These are phyloP conservation scores for Biscogniauxia mediterranea DNA, from an alignment of 2,329 filamentous ascomycete species.

Conservation along the genomic window DNA sequence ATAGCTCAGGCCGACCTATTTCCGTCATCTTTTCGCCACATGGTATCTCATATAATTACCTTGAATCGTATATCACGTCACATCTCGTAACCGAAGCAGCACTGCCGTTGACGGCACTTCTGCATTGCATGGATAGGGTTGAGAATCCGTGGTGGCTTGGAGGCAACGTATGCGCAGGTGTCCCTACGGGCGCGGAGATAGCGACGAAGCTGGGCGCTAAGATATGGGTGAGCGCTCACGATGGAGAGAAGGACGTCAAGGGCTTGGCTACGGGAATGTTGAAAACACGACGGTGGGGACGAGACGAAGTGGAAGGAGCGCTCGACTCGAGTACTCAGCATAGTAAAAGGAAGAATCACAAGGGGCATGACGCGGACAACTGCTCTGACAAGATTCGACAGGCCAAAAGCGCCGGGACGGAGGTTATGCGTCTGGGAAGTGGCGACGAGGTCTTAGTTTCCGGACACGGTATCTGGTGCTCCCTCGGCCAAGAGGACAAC, in stretches of 20 bases:
- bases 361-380: slow-evolving; percentile 12
- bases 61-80: slow-evolving; percentile 54
- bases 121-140: slow-evolving; percentile 63
- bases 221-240: slow-evolving; percentile 61
- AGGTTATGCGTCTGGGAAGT: slow-evolving; percentile 40
- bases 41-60: slow-evolving; percentile 52
- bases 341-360: neutral
- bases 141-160: slow-evolving; percentile 61
- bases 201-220: slow-evolving; percentile 51
- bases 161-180: slow-evolving; percentile 56
- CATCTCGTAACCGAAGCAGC: slow-evolving; percentile 57
- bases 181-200: slow-evolving; percentile 56
- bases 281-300: slow-evolving; percentile 43
- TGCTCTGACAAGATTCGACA: slow-evolving; percentile 3
- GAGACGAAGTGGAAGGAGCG: slow-evolving; percentile 44
- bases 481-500: neutral
- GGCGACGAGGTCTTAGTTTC: slow-evolving; percentile 45
- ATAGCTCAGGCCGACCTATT: slow-evolving; percentile 39
- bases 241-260: slow-evolving; percentile 55
- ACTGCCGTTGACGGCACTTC: slow-evolving; percentile 60
- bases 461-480: slow-evolving; percentile 37
- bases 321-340: slow-evolving; percentile 10
- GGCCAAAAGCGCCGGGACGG: slow-evolving; percentile 29
- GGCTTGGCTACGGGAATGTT: slow-evolving; percentile 52
- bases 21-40: slow-evolving; percentile 66